Evolutionary conservation across 768 basidiomycete species (phyloP).

Genomic region (Rhizopogon sp.): DNA sequence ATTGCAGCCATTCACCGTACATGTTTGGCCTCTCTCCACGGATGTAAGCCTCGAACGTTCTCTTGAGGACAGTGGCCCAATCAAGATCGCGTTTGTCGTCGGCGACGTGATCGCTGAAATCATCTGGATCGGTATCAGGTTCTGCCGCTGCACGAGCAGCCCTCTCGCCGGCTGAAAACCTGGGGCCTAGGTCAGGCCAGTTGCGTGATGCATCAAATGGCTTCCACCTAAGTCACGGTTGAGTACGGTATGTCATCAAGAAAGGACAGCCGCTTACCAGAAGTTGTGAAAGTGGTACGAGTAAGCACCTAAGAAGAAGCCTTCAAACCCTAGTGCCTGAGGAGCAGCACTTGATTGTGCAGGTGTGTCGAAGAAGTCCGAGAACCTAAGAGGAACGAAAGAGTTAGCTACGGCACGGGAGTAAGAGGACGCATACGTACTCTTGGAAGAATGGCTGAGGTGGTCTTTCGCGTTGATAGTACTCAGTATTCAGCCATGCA

Average conservation of each 20-base stretch:
- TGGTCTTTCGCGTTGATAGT: slow-evolving; percentile 86
- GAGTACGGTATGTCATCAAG: neutral
- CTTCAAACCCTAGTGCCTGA: slow-evolving; percentile 84
- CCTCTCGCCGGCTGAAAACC: slow-evolving; percentile 73
- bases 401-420: neutral
- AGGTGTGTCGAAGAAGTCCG: slow-evolving; percentile 85
- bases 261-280: slow-evolving; percentile 48
- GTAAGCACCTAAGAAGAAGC: slow-evolving; percentile 94
- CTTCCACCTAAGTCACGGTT: slow-evolving; percentile 68
- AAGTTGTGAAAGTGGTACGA: slow-evolving; percentile 97
- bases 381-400: slow-evolving; percentile 50
- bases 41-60: slow-evolving; percentile 91
- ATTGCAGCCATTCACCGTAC: slow-evolving; percentile 81
- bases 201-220: slow-evolving; percentile 92
- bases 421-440: slow-evolving; percentile 34
- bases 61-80: slow-evolving; percentile 93
- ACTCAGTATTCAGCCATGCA: slow-evolving; percentile 93
- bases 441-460: slow-evolving; percentile 91
- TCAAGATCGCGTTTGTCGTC: slow-evolving; percentile 79
- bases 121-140: slow-evolving; percentile 27
- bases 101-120: slow-evolving; percentile 38
- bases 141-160: slow-evolving; percentile 46
- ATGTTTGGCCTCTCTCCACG: slow-evolving; percentile 91
- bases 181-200: slow-evolving; percentile 88
- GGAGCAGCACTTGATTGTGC: slow-evolving; percentile 70